Evolutionary conservation across 2,329 filamentous ascomycete genomes (phyloP), one percentile per base, ranked within the genome.

Genomic region (Colletotrichum eremochloae): DNA sequence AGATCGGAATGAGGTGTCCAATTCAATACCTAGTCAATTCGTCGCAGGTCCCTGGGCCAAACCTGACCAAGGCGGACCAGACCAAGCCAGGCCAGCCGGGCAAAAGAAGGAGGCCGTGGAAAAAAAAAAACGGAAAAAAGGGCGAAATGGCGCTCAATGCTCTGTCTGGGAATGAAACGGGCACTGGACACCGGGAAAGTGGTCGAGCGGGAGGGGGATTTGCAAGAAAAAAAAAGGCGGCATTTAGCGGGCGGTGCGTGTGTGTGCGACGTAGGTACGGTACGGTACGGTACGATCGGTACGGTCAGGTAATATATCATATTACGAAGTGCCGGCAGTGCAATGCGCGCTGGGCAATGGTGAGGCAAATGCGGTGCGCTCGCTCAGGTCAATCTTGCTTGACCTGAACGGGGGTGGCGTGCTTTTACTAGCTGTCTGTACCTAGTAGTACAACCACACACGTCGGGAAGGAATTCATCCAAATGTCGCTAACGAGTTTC

Each of bases 121-220:
- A 48, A 12, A 24, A 36, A 5, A 14, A 20, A 55, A 38, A 24
- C 24, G 24, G 24, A 24, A 38, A 56, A 24, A 44, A 33, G 31
- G 40, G 24, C 36, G 40, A 40, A 62, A 20, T 38, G 42, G 46
- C 20, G 36, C 38, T 55, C 53, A 70, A 69, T 55, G 70, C 60
- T 68, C 1, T 70, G 67, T 70, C 63, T 53, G 53, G 58, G 36
- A 68, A 68, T 72, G 69, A 72, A 72, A 72, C 70, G 67, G 48
- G 53, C 61, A 67, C 61, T 61, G 66, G 55, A 69, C 66, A 56
- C 38, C 58, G 61, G 38, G 31, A 61, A 53, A 63, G 31, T 63
- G 64, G 61, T 68, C 61, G 64, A 67, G 58, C 68, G 53, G 48
- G 31, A 24, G 20, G 60, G 15, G 44, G 20, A 62, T 46, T 31